A percentile compares a stretch with the other conserved stretches of the same genome.
Conservation (phyloP, 129 eudicot genomes). For the Saposhnikovia divaricata region DNA sequence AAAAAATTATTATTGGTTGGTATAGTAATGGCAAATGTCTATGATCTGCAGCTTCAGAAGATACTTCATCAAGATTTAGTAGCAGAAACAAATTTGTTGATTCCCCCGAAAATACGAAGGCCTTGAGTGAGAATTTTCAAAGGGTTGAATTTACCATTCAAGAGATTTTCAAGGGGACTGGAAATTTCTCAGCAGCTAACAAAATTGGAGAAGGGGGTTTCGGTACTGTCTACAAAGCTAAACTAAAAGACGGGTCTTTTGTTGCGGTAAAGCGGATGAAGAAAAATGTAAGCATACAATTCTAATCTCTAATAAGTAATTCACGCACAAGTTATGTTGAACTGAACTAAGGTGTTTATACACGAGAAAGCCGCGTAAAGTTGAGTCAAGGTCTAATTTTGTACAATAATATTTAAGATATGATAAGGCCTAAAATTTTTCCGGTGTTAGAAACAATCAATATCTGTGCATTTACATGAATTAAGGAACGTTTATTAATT, state of each 20-base stretch:
- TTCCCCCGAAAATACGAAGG: slow-evolving; percentile 15
- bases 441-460: neutral
- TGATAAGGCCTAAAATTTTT: neutral
- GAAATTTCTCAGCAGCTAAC: slow-evolving; percentile 50
- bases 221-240: slow-evolving; percentile 64
- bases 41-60: slow-evolving; percentile 34
- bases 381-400: neutral
- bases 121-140: slow-evolving; percentile 21
- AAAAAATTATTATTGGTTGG: neutral
- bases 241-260: slow-evolving; percentile 51
- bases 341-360: neutral
- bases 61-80: slow-evolving; percentile 33
- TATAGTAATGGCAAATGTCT: neutral
- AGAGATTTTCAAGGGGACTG: slow-evolving; percentile 56
- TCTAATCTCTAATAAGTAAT: neutral
- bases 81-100: slow-evolving; percentile 18
- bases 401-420: neutral
- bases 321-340: too few species aligned
- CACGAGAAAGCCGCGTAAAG: neutral
- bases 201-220: slow-evolving; percentile 74
- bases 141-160: slow-evolving; percentile 34
- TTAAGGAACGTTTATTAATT: neutral
- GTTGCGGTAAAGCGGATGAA: slow-evolving; percentile 73
- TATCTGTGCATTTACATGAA: neutral
- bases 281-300: slow-evolving; percentile 36